Base-by-base conservation (phyloP, 805 yeast genomes). In the Nakazawaea siamensis region DNA sequence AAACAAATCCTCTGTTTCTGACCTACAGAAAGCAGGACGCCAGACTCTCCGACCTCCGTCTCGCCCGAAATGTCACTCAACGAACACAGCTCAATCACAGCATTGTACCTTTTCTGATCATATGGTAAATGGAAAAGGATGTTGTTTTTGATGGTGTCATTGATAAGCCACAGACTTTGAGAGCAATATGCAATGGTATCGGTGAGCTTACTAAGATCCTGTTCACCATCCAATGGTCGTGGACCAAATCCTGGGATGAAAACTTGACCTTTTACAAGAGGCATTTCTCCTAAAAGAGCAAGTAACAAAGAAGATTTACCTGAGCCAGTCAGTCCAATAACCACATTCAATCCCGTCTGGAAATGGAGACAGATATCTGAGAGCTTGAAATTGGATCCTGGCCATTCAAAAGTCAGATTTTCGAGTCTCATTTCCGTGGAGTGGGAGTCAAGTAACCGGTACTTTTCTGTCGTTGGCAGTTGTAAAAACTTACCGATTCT, bases 151-250 rank as follows among this genome's bases (percentile, higher is more conserved):
- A 92, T 77, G 4, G 96, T 81, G 41, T 82, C 97, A 54, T 92
- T 92, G 45, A 90, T 66, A 47, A 90, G 68, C 98, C 98, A 92
- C 4, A 97, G 94, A 38, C 85, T 76, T 63, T 90, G 98, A 5
- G 97, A 76, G 58, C 97, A 90, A 57, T 87, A 90, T 2, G 97
- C 97, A 33, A 88, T 88, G 1, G 95, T 83, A 27, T 96, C 97
- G 19, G 16, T 13, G 6, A 27, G n/a, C 19, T 7, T 7, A 24
- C 27, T 9, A 14, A 12, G 7, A 15, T 15, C 29, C n/a, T 9
- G 95, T 39, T 92, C 80, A n/a, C n/a, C n/a, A n/a, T n/a, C n/a
- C n/a, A n/a, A n/a, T n/a, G n/a, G n/a, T 18, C 55, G 62, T 12
- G 80, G 73, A 51, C 85, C 90, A 31, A 79, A 65, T 37, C 88